Evolutionary conservation across 2,329 filamentous ascomycete genomes (phyloP).

Genomic region (Alternaria consortialis): DNA sequence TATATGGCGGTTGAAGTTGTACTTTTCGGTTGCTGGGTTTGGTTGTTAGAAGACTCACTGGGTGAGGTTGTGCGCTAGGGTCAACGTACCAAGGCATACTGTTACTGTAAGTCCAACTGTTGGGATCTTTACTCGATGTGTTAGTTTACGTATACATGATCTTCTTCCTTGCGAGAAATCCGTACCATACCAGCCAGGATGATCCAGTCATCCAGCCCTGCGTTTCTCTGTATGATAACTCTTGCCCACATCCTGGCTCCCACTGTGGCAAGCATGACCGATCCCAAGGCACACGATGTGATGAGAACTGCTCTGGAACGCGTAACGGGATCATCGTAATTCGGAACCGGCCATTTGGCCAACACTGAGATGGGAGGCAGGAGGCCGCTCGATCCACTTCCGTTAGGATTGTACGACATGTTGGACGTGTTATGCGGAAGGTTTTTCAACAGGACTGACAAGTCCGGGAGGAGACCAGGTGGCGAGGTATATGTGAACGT

Average conservation of each 20-base stretch:
- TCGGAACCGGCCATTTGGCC: slow-evolving; percentile 23
- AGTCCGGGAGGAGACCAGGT: background rate
- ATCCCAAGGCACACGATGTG: slow-evolving; percentile 15
- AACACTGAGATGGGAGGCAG: slow-evolving; percentile 23
- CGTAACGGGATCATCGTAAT: slow-evolving; percentile 22
- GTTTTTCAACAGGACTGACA: background rate
- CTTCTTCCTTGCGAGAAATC: background rate
- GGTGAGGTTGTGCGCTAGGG: background rate
- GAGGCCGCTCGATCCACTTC: slow-evolving; percentile 15
- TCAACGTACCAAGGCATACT: background rate
- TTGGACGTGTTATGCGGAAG: background rate
- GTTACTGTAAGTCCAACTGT: slow-evolving; percentile 3
- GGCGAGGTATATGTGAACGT: background rate
- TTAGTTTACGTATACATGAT: background rate
- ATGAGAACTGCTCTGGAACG: slow-evolving; percentile 15
- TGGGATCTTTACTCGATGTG: slow-evolving; percentile 2
- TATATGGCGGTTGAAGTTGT: slow-evolving; percentile 22
- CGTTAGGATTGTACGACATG: slow-evolving; percentile 5
- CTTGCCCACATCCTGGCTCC: slow-evolving; percentile 24
- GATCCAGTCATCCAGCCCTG: slow-evolving; percentile 27
- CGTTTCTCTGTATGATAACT: slow-evolving; percentile 21
- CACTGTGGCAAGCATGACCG: slow-evolving; percentile 17
- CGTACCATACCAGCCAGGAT: slow-evolving; percentile 24
- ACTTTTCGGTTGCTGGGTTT: slow-evolving; percentile 5
- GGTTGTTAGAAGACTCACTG: background rate